phyloP scores from a whole-genome alignment of 2,329 filamentous ascomycete genomes.

The Cucurbitaria berberidis region DNA sequence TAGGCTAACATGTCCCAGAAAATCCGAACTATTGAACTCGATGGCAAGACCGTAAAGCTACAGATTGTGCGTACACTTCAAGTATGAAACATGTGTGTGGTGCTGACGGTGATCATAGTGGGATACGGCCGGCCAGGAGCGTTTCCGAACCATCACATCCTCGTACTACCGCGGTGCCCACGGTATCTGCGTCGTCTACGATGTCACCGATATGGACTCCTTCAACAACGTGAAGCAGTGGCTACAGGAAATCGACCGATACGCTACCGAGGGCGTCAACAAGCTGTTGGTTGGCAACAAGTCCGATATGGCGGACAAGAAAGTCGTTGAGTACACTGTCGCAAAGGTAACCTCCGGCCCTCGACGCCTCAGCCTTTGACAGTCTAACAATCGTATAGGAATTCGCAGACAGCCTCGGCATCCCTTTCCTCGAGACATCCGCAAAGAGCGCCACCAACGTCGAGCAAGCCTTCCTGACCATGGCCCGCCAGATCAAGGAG shows the following conservation, averaged over 20 bases:
- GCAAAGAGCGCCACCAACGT: slow-evolving; percentile 99
- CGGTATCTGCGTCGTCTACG: slow-evolving; percentile 99
- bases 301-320: slow-evolving; percentile 99
- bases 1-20: slow-evolving; percentile 66
- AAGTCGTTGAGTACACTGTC: slow-evolving; percentile 99
- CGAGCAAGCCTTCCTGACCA: slow-evolving; percentile 99
- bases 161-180: slow-evolving; percentile 99
- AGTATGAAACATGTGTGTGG: neutral
- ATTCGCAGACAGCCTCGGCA: slow-evolving; percentile 97
- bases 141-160: slow-evolving; percentile 99
- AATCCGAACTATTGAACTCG: slow-evolving; percentile 99
- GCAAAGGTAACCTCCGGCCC: slow-evolving; percentile 77
- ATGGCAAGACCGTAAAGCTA: slow-evolving; percentile 99
- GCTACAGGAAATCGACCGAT: slow-evolving; percentile 99
- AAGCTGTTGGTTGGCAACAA: slow-evolving; percentile 99
- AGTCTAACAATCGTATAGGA: slow-evolving; percentile 65
- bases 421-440: slow-evolving; percentile 99
- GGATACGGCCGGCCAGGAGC: slow-evolving; percentile 98
- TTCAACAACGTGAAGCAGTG: slow-evolving; percentile 99
- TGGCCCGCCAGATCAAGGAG: slow-evolving; percentile 99
- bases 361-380: neutral
- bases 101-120: slow-evolving; percentile 66
- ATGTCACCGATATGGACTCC: slow-evolving; percentile 99
- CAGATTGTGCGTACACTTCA: slow-evolving; percentile 70
- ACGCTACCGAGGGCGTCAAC: slow-evolving; percentile 98